A percentile compares a stretch with the other conserved stretches of the same genome.
These are phyloP conservation scores for Pseudogymnoascus sp. DNA, from an alignment of 2,329 filamentous ascomycete genomes.

Conservation along the genomic window DNA sequence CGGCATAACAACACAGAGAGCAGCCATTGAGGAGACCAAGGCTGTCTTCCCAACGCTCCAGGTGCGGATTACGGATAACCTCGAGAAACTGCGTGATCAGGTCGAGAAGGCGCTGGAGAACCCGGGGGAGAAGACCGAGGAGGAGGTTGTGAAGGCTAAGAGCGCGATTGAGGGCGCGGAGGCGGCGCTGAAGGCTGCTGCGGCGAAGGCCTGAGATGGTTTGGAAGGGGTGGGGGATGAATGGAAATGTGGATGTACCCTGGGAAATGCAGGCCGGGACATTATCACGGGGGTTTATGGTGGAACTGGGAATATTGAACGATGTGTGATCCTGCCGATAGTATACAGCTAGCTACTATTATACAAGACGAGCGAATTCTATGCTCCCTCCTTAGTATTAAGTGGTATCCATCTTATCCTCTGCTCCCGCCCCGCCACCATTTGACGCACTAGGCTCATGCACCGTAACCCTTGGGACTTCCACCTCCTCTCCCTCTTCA, in stretches of 20 bases:
- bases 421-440: conserved; percentile 22
- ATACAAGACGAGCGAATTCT: conserved; percentile 11
- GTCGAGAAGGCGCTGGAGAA: conserved; percentile 54
- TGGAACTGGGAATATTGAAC: conserved; percentile 1
- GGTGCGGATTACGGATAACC: conserved; percentile 61
- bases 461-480: conserved; percentile 41
- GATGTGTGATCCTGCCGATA: conserved; percentile 16
- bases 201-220: conserved; percentile 29
- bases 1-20: conserved; percentile 15
- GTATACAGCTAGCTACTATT: conserved; percentile 23
- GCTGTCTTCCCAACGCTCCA: conserved; percentile 68
- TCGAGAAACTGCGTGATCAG: conserved; percentile 66
- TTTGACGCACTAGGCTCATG: conserved; percentile 34
- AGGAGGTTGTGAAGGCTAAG: conserved; percentile 49
- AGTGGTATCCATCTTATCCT: conserved; percentile 14
- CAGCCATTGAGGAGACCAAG: conserved; percentile 76
- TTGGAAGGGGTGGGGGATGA: neutral
- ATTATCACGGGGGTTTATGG: neutral
- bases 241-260: neutral
- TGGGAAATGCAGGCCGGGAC: neutral
- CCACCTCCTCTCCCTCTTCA: conserved; percentile 17
- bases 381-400: conserved; percentile 17
- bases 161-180: conserved; percentile 38
- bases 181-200: conserved; percentile 40
- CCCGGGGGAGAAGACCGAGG: conserved; percentile 37